Percentiles rank a stretch among this genome's conserved stretches.
These are phyloP conservation scores for Hypoxylon subgilvum DNA, from an alignment of 495 filamentous ascomycete species.

Conservation along the genomic window DNA sequence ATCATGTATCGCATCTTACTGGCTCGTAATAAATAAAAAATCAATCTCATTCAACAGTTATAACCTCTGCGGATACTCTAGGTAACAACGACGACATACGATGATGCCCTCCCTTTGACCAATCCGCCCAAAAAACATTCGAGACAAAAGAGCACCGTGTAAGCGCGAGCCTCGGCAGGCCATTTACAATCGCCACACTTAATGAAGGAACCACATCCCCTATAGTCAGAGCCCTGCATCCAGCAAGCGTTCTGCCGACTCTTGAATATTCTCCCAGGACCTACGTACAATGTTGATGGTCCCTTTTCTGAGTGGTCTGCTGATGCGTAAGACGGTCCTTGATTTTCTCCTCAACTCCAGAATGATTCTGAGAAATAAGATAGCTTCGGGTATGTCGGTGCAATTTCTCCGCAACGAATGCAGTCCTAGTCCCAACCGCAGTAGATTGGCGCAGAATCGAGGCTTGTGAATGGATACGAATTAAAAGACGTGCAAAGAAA, in stretches of 20 bases:
- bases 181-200: slow-evolving; percentile 12
- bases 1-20: too few relatives aligned
- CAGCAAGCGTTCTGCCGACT: slow-evolving; percentile 19
- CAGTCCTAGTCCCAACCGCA: slow-evolving; percentile 15
- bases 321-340: slow-evolving; percentile 18
- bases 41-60: slow-evolving; percentile 37
- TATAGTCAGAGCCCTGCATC: slow-evolving; percentile 17
- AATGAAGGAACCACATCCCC: slow-evolving; percentile 19
- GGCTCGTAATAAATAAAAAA: slow-evolving; percentile 9
- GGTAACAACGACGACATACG: slow-evolving; percentile 26
- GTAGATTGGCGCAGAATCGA: slow-evolving; percentile 8
- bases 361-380: slow-evolving; percentile 34
- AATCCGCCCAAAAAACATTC: slow-evolving; percentile 32
- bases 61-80: slow-evolving; percentile 26
- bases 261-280: slow-evolving; percentile 9
- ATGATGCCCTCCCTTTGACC: slow-evolving; percentile 25
- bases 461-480: slow-evolving; percentile 25
- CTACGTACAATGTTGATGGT: slow-evolving; percentile 8
- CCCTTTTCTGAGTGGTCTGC: slow-evolving; percentile 14
- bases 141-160: slow-evolving; percentile 17
- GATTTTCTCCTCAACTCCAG: slow-evolving; percentile 32
- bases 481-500: slow-evolving; percentile 29
- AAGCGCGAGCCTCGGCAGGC: slow-evolving; percentile 14
- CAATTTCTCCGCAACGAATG: slow-evolving; percentile 22
- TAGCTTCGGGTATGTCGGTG: slow-evolving; percentile 26